A percentile compares a stretch with the other conserved stretches of the same genome.
Evolutionary conservation across 2,329 filamentous ascomycete species (phyloP).

Genomic region (Aureobasidium musti): DNA sequence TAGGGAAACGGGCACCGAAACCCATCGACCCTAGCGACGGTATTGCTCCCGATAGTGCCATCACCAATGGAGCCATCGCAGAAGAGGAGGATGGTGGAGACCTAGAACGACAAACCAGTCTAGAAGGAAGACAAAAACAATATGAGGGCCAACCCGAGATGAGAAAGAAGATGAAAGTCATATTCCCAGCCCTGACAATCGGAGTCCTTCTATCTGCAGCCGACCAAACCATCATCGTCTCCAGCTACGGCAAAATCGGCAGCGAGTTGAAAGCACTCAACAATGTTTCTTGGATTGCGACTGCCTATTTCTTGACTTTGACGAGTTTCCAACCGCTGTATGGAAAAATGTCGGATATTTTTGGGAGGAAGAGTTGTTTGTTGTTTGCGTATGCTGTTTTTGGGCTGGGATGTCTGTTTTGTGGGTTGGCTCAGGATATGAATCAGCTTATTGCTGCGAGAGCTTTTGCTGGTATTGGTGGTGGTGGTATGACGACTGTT

Average conservation of each 20-base stretch:
- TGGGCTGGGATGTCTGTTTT: constrained; percentile 63
- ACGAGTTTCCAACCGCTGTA: constrained; percentile 76
- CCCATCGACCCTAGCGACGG: constrained; percentile 37
- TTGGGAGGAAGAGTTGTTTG: constrained; percentile 66
- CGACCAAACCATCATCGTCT: constrained; percentile 75
- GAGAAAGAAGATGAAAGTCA: constrained; percentile 48
- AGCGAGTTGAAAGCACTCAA: constrained; percentile 73
- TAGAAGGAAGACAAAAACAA: constrained; percentile 40
- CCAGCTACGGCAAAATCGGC: constrained; percentile 76
- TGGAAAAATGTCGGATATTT: constrained; percentile 70
- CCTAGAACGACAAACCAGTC: constrained; percentile 42
- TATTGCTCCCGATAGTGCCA: constrained; percentile 37
- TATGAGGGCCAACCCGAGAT: constrained; percentile 53
- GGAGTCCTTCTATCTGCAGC: constrained; percentile 71
- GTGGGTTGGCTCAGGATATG: constrained; percentile 65
- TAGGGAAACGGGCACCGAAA: constrained; percentile 29
- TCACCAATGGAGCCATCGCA: constrained; percentile 32
- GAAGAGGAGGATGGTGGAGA: constrained; percentile 34
- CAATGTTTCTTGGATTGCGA: constrained; percentile 74
- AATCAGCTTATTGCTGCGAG: constrained; percentile 66
- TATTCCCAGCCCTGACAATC: constrained; percentile 63
- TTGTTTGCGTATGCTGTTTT: constrained; percentile 67
- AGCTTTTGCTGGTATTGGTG: constrained; percentile 65
- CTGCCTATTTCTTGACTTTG: constrained; percentile 70
- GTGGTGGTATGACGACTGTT: constrained; percentile 70